Evolutionary conservation across 768 basidiomycete genomes (phyloP).

Genomic region (Boletus rubescentipes): DNA sequence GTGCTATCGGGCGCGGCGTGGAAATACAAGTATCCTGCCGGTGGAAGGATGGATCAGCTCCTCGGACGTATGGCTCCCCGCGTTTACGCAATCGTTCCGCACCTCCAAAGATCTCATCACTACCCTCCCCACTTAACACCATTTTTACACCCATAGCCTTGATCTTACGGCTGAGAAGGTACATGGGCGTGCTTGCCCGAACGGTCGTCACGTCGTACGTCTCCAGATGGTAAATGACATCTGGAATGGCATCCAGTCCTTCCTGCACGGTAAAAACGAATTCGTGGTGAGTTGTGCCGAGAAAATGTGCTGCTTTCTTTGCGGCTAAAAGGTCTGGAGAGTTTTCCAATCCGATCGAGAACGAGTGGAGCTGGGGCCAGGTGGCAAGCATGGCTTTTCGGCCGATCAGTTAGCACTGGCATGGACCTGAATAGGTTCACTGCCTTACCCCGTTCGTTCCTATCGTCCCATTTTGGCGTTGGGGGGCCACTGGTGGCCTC

Average conservation of each 20-base stretch:
- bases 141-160: conserved; percentile 99
- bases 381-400: conserved; percentile 66
- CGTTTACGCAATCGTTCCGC: conserved; percentile 14
- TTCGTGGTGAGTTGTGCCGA: conserved; percentile 96
- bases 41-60: conserved; percentile 4
- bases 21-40: conserved; percentile 94
- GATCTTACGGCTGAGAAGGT: conserved; percentile 95
- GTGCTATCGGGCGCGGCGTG: conserved; percentile 89
- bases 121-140: conserved; percentile 97
- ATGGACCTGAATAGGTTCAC: background rate
- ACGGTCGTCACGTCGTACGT: conserved; percentile 99
- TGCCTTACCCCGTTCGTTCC: conserved; percentile 55
- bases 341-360: conserved; percentile 92
- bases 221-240: conserved; percentile 97
- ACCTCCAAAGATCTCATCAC: conserved; percentile 98
- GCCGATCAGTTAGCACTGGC: conserved; percentile 2
- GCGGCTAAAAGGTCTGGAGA: conserved; percentile 96
- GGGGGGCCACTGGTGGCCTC: conserved; percentile 55
- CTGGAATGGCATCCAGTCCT: conserved; percentile 94
- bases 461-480: conserved; percentile 46
- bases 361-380: conserved; percentile 98
- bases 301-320: conserved; percentile 85
- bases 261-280: conserved; percentile 98
- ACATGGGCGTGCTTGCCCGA: conserved; percentile 98
- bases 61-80: background rate